These are phyloP conservation scores for Thielaviopsis ethacetica DNA, from an alignment of 2,329 filamentous ascomycete genomes.

Conservation along the genomic window DNA sequence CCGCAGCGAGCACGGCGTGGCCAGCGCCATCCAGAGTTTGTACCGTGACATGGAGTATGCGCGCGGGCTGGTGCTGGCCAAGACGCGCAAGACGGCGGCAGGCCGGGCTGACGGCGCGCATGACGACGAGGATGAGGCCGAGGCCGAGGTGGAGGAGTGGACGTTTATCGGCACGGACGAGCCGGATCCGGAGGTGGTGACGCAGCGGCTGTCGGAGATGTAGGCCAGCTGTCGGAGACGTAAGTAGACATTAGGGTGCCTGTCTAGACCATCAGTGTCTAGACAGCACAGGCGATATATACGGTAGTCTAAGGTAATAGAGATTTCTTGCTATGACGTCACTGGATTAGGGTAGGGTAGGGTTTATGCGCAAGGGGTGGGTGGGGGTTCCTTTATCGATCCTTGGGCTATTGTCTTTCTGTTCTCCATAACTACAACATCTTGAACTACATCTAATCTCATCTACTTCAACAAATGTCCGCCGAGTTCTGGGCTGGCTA, in stretches of 20 bases:
- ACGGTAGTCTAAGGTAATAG: no score
- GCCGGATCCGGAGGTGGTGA: constrained; percentile 27
- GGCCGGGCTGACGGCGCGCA: constrained; percentile 24
- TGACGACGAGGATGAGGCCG: constrained; percentile 35
- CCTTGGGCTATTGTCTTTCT: no score
- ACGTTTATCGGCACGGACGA: constrained; percentile 59
- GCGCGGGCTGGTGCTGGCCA: constrained; percentile 55
- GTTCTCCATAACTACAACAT: no score
- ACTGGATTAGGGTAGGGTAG: no score
- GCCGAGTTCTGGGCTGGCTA: constrained; percentile 93
- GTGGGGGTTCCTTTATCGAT: no score
- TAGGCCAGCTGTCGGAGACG: neutral
- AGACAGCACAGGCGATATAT: no score
- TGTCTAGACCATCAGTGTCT: no score
- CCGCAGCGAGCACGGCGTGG: constrained; percentile 80
- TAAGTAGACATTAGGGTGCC: neutral
- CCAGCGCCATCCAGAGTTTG: constrained; percentile 74
- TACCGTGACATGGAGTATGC: constrained; percentile 94
- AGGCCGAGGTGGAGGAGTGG: constrained; percentile 71
- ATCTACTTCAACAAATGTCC: no score
- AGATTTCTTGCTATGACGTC: no score
- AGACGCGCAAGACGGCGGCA: constrained; percentile 22
- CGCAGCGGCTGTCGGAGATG: constrained; percentile 21
- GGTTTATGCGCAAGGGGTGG: no score
- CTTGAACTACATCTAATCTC: no score